These are phyloP conservation scores for Mortierella hygrophila DNA, from an alignment of 192 early-diverging fungal species.

Conservation along the genomic window DNA sequence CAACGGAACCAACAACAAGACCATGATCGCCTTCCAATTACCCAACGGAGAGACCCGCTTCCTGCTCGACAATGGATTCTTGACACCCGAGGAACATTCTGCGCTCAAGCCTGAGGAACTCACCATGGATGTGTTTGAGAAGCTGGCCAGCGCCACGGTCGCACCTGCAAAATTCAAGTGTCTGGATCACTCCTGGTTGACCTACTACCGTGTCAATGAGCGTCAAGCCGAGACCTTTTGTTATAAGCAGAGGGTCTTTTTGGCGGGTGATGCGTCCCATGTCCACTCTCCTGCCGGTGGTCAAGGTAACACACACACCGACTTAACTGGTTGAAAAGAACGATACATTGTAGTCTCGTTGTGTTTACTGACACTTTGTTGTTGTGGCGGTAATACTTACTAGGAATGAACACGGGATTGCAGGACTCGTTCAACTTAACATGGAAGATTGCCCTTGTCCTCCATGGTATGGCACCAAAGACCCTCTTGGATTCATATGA, in stretches of 20 bases:
- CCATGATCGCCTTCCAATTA: slow-evolving; percentile 32
- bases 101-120: slow-evolving; percentile 22
- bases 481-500: slow-evolving; percentile 34
- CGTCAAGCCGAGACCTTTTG: slow-evolving; percentile 40
- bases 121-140: slow-evolving; percentile 22
- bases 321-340: background rate
- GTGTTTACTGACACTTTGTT: background rate
- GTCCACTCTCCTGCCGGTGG: slow-evolving; percentile 55
- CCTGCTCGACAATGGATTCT: slow-evolving; percentile 37
- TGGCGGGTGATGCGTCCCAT: slow-evolving; percentile 64
- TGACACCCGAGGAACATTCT: slow-evolving; percentile 42
- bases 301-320: slow-evolving; percentile 22
- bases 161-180: slow-evolving; percentile 34
- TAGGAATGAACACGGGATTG: slow-evolving; percentile 59
- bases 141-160: slow-evolving; percentile 3
- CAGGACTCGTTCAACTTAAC: slow-evolving; percentile 61
- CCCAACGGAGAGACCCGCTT: slow-evolving; percentile 28
- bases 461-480: slow-evolving; percentile 42
- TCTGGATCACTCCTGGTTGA: slow-evolving; percentile 27
- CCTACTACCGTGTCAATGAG: slow-evolving; percentile 49
- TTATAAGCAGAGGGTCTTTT: slow-evolving; percentile 52
- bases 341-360: background rate
- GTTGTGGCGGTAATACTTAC: background rate
- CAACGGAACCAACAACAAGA: slow-evolving; percentile 28
- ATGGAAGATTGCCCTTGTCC: slow-evolving; percentile 63